These are phyloP conservation scores for Daedaleopsis sinensis DNA, from an alignment of 768 basidiomycete species.

Conservation along the genomic window DNA sequence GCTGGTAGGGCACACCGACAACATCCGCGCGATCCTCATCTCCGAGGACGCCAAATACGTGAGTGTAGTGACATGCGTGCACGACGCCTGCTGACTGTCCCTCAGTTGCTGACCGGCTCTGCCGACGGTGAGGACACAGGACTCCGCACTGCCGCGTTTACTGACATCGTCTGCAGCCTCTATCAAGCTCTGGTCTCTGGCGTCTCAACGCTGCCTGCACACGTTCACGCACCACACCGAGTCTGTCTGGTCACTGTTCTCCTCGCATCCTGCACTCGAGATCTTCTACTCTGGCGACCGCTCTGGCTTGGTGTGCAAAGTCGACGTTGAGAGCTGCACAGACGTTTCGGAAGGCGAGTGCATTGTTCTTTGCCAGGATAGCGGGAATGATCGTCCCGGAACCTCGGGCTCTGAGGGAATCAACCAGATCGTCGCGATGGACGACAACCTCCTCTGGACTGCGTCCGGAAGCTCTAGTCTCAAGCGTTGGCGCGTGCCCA, in stretches of 20 bases:
- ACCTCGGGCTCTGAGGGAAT: slow-evolving; percentile 44
- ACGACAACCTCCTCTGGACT: slow-evolving; percentile 88
- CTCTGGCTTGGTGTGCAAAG: slow-evolving; percentile 86
- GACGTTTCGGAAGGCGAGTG: slow-evolving; percentile 92
- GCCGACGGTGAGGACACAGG: slow-evolving; percentile 58
- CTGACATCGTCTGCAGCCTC: no score
- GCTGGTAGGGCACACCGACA: slow-evolving; percentile 96
- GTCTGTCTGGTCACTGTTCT: slow-evolving; percentile 92
- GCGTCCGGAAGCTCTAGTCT: slow-evolving; percentile 83
- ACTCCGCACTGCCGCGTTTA: slow-evolving; percentile 64
- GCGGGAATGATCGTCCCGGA: slow-evolving; percentile 40
- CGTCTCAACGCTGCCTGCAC: slow-evolving; percentile 87
- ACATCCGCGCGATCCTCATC: slow-evolving; percentile 86
- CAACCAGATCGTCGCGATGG: slow-evolving; percentile 78
- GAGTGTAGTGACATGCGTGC: slow-evolving; percentile 31
- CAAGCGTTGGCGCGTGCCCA: slow-evolving; percentile 78
- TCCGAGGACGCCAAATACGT: slow-evolving; percentile 93
- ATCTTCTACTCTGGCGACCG: slow-evolving; percentile 96
- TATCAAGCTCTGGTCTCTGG: slow-evolving; percentile 94
- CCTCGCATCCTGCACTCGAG: slow-evolving; percentile 82
- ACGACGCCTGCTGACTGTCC: slow-evolving; percentile 6
- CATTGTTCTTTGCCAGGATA: slow-evolving; percentile 75
- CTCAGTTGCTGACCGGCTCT: slow-evolving; percentile 82
- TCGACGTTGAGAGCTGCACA: slow-evolving; percentile 84
- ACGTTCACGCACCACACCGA: slow-evolving; percentile 96